A percentile compares a stretch with the other conserved stretches of the same genome.
These are phyloP conservation scores for Blakeslea trispora DNA, from an alignment of 371 early-diverging fungal genomes.

Conservation along the genomic window DNA sequence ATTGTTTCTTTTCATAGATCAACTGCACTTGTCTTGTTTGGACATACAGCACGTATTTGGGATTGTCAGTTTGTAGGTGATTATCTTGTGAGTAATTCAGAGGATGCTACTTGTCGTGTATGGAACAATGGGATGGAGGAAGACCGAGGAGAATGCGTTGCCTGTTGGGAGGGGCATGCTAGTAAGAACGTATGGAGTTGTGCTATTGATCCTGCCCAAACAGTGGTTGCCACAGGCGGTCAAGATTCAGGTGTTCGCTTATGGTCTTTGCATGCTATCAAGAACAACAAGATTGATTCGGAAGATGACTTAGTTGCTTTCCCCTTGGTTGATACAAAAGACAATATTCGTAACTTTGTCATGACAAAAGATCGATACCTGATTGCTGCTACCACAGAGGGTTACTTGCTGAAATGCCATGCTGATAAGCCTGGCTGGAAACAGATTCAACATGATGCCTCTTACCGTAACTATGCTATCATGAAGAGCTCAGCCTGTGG, in stretches of 20 bases:
- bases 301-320: conserved; percentile 43
- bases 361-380: conserved; percentile 34
- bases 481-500: conserved; percentile 63
- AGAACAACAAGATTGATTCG: conserved; percentile 57
- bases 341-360: conserved; percentile 58
- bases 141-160: conserved; percentile 55
- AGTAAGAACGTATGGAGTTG: conserved; percentile 87
- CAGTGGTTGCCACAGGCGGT: conserved; percentile 74
- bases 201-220: conserved; percentile 57
- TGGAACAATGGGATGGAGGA: conserved; percentile 59
- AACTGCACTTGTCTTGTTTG: conserved; percentile 59
- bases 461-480: conserved; percentile 52
- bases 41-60: conserved; percentile 86
- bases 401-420: conserved; percentile 50
- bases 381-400: conserved; percentile 41
- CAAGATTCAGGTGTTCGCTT: conserved; percentile 79
- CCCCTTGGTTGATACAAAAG: conserved; percentile 28
- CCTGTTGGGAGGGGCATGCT: conserved; percentile 78
- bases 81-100: conserved; percentile 68
- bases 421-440: no score
- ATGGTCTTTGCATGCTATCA: conserved; percentile 64
- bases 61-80: conserved; percentile 66
- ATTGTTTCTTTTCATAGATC: no score
- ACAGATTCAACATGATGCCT: conserved; percentile 18
- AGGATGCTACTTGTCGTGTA: conserved; percentile 80